Evolutionary conservation across 345 rosid species (phyloP).

Genomic region (Sonneratia caseolaris): DNA sequence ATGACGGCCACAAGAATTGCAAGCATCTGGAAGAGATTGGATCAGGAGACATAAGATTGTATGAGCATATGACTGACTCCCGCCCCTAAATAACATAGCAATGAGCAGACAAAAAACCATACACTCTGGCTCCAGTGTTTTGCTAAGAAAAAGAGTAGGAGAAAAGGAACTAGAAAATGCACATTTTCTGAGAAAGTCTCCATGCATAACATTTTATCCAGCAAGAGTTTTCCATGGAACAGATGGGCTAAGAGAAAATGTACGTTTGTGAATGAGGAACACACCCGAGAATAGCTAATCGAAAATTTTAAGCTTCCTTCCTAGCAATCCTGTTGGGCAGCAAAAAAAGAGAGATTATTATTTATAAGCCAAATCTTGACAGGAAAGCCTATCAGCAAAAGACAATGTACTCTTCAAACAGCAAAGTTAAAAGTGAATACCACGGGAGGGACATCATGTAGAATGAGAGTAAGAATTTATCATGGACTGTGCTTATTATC

Average conservation of each 20-base stretch:
- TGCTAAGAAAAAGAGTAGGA: too few relatives aligned
- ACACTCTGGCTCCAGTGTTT: too few relatives aligned
- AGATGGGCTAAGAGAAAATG: neutral
- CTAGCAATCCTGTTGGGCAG: slow-evolving; percentile 69
- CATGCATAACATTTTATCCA: too few relatives aligned
- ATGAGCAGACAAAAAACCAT: neutral
- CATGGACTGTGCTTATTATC: neutral
- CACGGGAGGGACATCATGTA: neutral
- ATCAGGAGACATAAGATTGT: neutral
- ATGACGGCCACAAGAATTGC: neutral
- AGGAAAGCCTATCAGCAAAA: neutral
- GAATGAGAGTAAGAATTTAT: neutral
- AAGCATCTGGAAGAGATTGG: neutral
- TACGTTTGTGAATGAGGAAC: neutral
- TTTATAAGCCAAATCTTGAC: neutral
- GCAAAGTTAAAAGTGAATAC: neutral
- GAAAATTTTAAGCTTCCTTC: slow-evolving; percentile 64
- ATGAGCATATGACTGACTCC: neutral
- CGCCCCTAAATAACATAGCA: neutral
- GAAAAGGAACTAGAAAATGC: neutral
- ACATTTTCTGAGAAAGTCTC: neutral
- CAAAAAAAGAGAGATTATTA: neutral
- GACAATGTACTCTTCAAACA: neutral
- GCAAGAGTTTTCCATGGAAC: neutral
- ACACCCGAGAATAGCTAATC: neutral